Conservation (phyloP, 106 monocot genomes). For the Apostasia shenzhenica region DNA sequence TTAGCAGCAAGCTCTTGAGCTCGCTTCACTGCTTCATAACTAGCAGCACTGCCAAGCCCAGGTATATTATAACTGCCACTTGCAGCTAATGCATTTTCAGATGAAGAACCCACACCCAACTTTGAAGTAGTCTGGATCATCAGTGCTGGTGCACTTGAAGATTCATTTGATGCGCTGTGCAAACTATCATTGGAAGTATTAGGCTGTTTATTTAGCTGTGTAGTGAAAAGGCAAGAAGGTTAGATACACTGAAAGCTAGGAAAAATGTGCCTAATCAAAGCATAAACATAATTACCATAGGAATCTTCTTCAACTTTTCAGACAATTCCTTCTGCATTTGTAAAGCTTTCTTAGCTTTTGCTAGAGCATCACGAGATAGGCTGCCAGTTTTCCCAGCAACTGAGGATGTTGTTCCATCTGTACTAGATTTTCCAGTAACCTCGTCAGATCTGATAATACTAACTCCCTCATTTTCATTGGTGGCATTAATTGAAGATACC, state of each 20-base stretch:
- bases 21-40: slow-evolving; percentile 82
- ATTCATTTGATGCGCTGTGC: slow-evolving; percentile 13
- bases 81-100: slow-evolving; percentile 16
- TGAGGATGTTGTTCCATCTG: slow-evolving; percentile 72
- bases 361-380: slow-evolving; percentile 93
- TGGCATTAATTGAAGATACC: slow-evolving; percentile 96
- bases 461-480: slow-evolving; percentile 99
- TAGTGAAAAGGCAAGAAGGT: slow-evolving; percentile 3
- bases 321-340: slow-evolving; percentile 86
- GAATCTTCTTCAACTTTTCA: slow-evolving; percentile 91
- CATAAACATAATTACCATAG: slow-evolving; percentile 35
- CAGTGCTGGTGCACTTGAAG: slow-evolving; percentile 5
- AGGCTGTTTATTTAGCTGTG: slow-evolving; percentile 47
- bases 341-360: slow-evolving; percentile 95
- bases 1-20: slow-evolving; percentile 89
- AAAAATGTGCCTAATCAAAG: slow-evolving; percentile 3
- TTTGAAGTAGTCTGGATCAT: slow-evolving; percentile 5
- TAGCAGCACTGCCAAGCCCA: slow-evolving; percentile 27
- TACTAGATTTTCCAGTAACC: slow-evolving; percentile 99
- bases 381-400: slow-evolving; percentile 56
- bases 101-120: slow-evolving; percentile 6
- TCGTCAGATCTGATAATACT: slow-evolving; percentile 99
- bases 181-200: slow-evolving; percentile 18
- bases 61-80: slow-evolving; percentile 21
- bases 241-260: not conserved